Evolutionary conservation across 2,329 filamentous ascomycete genomes (phyloP), one percentile per base, ranked within the genome.

Genomic region (Colletotrichum nymphaeae): DNA sequence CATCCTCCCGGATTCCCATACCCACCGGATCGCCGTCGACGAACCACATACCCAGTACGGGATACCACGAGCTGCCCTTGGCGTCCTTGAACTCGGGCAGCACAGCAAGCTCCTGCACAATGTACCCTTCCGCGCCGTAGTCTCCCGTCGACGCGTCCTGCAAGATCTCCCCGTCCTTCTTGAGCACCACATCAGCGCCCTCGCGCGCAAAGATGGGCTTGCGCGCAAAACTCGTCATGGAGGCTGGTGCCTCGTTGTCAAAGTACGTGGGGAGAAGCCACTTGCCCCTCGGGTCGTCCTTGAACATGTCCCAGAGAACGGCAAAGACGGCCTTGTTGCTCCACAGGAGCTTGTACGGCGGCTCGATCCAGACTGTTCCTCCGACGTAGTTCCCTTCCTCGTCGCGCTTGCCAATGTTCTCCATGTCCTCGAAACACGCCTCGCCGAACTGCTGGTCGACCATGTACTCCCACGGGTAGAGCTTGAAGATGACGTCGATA

Each of bases 121-220:
- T 16, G 12, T 37, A 57, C 1, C 59, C 67, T 26, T 69, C 67
- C 16, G 35, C 30, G 7, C 59, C 67, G 5, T 69, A 64, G 3
- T 32, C 4, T 9, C 60, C 58, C 12, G 12, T 32, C 2, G 67
- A 46, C 9, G 49, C 12, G 14, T 69, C 49, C 26, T 69, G 59
- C 3, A 69, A 28, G 3, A 69, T 32, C n/a, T 57, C 24, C n/a
- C 67, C 59, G 6, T 64, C 22, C 3, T n/a, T 22, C 11, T 49
- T 28, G 8, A 69, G 49, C 6, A 63, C 60, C 19, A 69, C 26
- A 35, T 63, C 67, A 5, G 32, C 32, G 11, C 67, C 67, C 32
- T 69, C 59, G 11, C 67, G 67, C 5, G 67, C 32, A 14, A 69
- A 69, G 5, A 69, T 69, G 1, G 67, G 67, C n/a, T 64, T 69